Percentiles rank a stretch among this genome's conserved stretches.
Evolutionary conservation across 202 grass and related monocot species (phyloP).

Genomic region (Panicum virgatum): DNA sequence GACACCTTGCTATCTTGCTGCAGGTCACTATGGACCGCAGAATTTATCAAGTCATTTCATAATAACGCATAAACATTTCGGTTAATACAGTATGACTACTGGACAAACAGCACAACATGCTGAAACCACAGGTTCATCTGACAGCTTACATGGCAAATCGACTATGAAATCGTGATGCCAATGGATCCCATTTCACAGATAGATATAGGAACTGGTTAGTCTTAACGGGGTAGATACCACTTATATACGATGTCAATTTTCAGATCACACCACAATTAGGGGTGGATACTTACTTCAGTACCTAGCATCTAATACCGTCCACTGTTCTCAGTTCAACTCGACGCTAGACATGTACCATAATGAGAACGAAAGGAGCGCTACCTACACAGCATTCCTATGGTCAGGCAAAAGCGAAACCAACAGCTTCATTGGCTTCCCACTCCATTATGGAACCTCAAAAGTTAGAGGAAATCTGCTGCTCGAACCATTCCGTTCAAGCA

Average conservation of each 20-base stretch:
- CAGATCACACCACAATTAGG: conserved; percentile 34
- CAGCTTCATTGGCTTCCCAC: conserved; percentile 28
- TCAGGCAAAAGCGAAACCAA: conserved; percentile 44
- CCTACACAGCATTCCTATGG: conserved; percentile 40
- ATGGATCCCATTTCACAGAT: background rate
- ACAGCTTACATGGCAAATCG: background rate
- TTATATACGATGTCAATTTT: conserved; percentile 25
- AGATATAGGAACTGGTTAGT: background rate
- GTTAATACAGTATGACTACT: too few relatives aligned
- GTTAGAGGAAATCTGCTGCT: background rate
- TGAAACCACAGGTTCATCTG: background rate
- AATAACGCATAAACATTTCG: background rate
- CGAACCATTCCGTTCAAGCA: conserved; percentile 15
- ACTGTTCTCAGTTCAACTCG: background rate
- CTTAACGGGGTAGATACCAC: background rate
- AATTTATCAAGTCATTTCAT: background rate
- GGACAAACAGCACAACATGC: background rate
- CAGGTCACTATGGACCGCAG: too few relatives aligned
- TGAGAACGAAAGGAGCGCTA: background rate
- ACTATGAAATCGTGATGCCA: background rate
- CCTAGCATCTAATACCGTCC: conserved; percentile 6
- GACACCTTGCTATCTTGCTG: too few relatives aligned
- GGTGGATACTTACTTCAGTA: conserved; percentile 30
- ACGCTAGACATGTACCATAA: conserved; percentile 16
- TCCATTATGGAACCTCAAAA: conserved; percentile 23